A percentile compares a stretch with the other conserved stretches of the same genome.
Conservation (phyloP, 805 yeast genomes). For the Saturnispora bothae region DNA sequence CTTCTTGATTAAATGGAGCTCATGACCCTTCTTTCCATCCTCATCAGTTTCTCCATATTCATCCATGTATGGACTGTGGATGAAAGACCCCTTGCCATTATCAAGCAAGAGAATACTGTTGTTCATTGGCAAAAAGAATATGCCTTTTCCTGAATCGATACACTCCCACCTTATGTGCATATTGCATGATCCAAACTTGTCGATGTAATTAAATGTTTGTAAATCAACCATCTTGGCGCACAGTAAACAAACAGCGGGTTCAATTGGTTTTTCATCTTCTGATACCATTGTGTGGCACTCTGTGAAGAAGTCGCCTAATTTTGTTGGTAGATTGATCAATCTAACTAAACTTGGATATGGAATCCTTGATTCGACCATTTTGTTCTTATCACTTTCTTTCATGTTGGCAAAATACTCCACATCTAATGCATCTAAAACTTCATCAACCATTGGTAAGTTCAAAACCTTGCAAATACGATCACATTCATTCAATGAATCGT, state of each 20-base stretch:
- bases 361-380: conserved; percentile 20
- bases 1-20: conserved; percentile 50
- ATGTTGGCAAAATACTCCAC: conserved; percentile 11
- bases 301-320: conserved; percentile 62
- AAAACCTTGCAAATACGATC: conserved; percentile 42
- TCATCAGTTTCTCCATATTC: conserved; percentile 78
- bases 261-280: conserved; percentile 32
- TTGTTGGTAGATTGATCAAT: conserved; percentile 52
- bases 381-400: conserved; percentile 6
- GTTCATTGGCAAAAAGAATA: conserved; percentile 63
- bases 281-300: conserved; percentile 38
- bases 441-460: conserved; percentile 33
- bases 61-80: conserved; percentile 76
- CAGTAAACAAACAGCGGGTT: conserved; percentile 79
- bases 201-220: conserved; percentile 52
- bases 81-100: conserved; percentile 73
- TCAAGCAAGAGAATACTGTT: conserved; percentile 54
- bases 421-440: conserved; percentile 15
- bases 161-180: conserved; percentile 58
- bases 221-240: conserved; percentile 63
- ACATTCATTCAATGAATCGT: conserved; percentile 33
- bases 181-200: conserved; percentile 66
- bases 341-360: conserved; percentile 60
- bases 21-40: conserved; percentile 60
- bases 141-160: conserved; percentile 49